Conservation (phyloP, 768 basidiomycete species). For the Suillus discolor region DNA sequence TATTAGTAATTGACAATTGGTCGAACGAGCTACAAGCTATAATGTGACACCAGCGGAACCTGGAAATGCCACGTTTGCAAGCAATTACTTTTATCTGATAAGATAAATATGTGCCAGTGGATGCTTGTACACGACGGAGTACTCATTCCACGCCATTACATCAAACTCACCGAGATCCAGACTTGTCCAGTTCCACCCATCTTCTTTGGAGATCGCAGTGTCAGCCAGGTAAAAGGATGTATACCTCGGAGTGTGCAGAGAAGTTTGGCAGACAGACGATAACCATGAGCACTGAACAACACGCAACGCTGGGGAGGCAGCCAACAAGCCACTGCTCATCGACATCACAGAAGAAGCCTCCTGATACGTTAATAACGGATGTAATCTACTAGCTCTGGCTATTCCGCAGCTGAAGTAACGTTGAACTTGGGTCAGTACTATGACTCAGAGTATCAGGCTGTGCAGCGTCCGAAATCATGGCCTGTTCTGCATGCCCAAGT, state of each 20-base stretch:
- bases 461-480: not conserved
- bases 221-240: not conserved
- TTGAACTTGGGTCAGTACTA: not conserved
- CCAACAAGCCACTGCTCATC: no score
- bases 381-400: not conserved
- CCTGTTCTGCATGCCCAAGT: not conserved
- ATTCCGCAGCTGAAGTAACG: not conserved
- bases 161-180: no score
- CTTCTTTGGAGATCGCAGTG: not conserved
- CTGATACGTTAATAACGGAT: not conserved
- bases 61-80: no score
- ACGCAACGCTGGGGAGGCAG: no score
- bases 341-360: not conserved
- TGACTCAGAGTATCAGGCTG: not conserved
- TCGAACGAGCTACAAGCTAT: not conserved
- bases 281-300: not conserved
- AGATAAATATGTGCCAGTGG: no score
- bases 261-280: not conserved
- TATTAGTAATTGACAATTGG: not conserved
- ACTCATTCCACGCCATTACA: no score
- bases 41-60: no score
- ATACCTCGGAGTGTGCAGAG: not conserved
- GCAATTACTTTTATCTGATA: no score
- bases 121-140: no score
- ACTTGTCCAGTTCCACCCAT: not conserved